Percentiles rank a stretch among this genome's conserved stretches.
These are phyloP conservation scores for Auriscalpium vulgare DNA, from an alignment of 768 basidiomycete species.

Conservation along the genomic window DNA sequence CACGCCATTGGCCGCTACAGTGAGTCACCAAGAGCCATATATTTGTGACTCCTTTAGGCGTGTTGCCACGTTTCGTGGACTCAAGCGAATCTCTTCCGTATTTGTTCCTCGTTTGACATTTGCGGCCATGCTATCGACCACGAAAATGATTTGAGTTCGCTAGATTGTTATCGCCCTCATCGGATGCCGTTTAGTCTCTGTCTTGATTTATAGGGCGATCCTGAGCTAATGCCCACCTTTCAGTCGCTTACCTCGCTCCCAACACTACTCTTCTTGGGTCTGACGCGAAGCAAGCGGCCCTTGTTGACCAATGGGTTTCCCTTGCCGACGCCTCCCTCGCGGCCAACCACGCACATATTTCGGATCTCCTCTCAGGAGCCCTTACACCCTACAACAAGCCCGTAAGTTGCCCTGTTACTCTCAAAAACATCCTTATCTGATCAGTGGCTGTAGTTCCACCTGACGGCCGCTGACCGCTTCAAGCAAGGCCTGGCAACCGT, in stretches of 20 bases:
- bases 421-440: slow-evolving; percentile 1
- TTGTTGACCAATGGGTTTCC: slow-evolving; percentile 81
- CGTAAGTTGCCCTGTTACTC: slow-evolving; percentile 32
- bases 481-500: slow-evolving; percentile 54
- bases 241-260: slow-evolving; percentile 72
- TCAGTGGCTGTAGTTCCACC: slow-evolving; percentile 46
- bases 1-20: slow-evolving; percentile 80
- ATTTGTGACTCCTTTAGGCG: background rate
- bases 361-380: slow-evolving; percentile 35
- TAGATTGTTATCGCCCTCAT: background rate
- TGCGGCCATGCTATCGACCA: background rate
- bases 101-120: no score
- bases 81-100: background rate
- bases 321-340: slow-evolving; percentile 64
- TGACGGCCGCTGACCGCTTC: slow-evolving; percentile 42
- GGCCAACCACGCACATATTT: slow-evolving; percentile 27
- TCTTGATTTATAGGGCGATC: no score
- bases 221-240: background rate
- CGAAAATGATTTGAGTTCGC: background rate
- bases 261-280: slow-evolving; percentile 73
- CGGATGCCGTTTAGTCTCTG: no score
- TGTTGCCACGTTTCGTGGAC: background rate
- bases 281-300: slow-evolving; percentile 55
- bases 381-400: slow-evolving; percentile 76
- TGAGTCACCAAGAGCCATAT: slow-evolving; percentile 69